Conservation (phyloP, 495 filamentous ascomycete species). For the Hyaloscypha bicolor region DNA sequence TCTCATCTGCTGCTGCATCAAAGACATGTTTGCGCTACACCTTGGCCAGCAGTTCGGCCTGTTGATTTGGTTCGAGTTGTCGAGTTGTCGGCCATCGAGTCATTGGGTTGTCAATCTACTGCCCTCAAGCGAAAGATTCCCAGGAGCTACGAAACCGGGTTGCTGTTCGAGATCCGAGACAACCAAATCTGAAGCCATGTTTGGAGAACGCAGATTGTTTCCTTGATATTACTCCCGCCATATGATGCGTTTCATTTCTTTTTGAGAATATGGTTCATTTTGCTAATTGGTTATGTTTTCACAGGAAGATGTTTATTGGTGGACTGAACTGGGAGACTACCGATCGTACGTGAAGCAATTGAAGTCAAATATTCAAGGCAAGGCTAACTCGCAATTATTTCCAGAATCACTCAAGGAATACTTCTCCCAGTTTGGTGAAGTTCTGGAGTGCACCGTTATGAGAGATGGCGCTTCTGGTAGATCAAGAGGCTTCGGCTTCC, state of each 20-base stretch:
- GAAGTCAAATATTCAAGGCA: background rate
- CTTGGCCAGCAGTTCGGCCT: background rate
- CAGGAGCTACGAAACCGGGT: constrained; percentile 6
- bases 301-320: constrained; percentile 99
- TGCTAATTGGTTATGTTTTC: constrained; percentile 12
- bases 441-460: constrained; percentile 98
- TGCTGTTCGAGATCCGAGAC: background rate
- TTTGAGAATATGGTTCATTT: constrained; percentile 1
- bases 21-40: background rate
- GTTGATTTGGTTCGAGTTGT: background rate
- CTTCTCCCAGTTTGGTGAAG: constrained; percentile 97
- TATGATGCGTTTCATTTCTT: background rate
- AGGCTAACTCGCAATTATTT: background rate
- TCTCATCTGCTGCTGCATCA: background rate
- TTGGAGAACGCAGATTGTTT: background rate
- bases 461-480: constrained; percentile 91
- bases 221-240: background rate
- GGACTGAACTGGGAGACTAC: constrained; percentile 99
- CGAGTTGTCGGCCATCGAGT: background rate
- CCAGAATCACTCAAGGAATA: constrained; percentile 97
- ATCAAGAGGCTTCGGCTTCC: constrained; percentile 93
- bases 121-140: background rate
- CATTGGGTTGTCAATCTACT: background rate
- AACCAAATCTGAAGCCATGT: background rate
- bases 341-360: constrained; percentile 70